A percentile compares a stretch with the other conserved stretches of the same genome.
phyloP scores from a whole-genome alignment of 177 flowering plant genomes.

The Vitis hybrid region DNA sequence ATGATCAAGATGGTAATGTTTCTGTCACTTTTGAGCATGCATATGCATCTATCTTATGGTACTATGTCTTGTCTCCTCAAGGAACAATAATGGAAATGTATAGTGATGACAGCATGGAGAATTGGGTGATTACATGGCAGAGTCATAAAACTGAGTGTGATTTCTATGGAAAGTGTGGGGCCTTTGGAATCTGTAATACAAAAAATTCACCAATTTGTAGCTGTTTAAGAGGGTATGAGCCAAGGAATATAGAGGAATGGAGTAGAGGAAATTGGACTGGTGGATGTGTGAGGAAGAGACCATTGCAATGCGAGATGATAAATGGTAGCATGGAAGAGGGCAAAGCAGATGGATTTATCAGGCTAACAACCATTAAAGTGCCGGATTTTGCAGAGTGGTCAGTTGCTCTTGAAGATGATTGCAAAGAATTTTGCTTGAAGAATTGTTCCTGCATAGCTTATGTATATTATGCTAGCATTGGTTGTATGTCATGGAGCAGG shows the following conservation, averaged over 20 bases:
- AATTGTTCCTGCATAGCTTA: slow-evolving; percentile 22
- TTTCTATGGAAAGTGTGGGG: too few relatives aligned
- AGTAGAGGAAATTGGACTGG: too few relatives aligned
- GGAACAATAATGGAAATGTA: neutral
- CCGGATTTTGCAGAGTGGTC: slow-evolving; percentile 15
- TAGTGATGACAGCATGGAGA: slow-evolving; percentile 1
- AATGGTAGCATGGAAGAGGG: slow-evolving; percentile 2
- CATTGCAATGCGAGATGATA: slow-evolving; percentile 16
- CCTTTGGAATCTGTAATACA: too few relatives aligned
- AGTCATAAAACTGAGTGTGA: slow-evolving; percentile 7
- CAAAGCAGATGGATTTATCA: slow-evolving; percentile 12
- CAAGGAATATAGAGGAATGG: too few relatives aligned
- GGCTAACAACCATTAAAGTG: slow-evolving; percentile 8
- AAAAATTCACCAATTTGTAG: too few relatives aligned
- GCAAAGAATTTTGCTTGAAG: slow-evolving; percentile 10
- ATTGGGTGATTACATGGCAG: slow-evolving; percentile 13
- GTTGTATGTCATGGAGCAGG: slow-evolving; percentile 1
- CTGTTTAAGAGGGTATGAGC: too few relatives aligned
- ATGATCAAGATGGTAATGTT: slow-evolving; percentile 10
- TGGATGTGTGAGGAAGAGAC: neutral
- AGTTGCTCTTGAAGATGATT: slow-evolving; percentile 4
- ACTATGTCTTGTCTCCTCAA: neutral
- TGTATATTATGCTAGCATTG: slow-evolving; percentile 6
- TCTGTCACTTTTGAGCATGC: too few relatives aligned
- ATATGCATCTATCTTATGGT: neutral